phyloP scores from a whole-genome alignment of 352 stramenopile species.

The Globisporangium orthogonon region DNA sequence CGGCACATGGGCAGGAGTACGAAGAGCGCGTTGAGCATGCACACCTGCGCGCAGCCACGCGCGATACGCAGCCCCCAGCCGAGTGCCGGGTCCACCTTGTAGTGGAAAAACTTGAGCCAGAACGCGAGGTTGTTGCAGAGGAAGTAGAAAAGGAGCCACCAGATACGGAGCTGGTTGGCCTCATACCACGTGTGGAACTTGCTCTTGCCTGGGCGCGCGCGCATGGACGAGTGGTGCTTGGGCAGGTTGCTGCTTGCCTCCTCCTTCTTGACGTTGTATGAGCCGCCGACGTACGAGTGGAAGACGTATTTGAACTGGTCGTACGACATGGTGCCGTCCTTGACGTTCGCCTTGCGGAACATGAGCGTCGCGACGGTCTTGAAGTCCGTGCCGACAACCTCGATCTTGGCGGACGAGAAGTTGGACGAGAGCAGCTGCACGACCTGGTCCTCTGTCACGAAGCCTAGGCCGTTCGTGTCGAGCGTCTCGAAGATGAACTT shows the following conservation, averaged over 20 bases:
- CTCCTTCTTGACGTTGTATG: constrained; percentile 41
- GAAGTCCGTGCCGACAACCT: constrained; percentile 71
- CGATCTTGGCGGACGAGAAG: constrained; percentile 64
- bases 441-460: constrained; percentile 57
- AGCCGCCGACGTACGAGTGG: constrained; percentile 53
- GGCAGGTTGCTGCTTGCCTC: neutral
- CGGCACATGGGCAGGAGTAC: constrained; percentile 72
- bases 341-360: constrained; percentile 58
- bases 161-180: constrained; percentile 66
- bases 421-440: constrained; percentile 61
- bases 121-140: constrained; percentile 66
- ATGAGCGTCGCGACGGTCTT: constrained; percentile 54
- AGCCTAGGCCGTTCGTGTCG: constrained; percentile 41
- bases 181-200: constrained; percentile 67
- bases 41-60: constrained; percentile 62
- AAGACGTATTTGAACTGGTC: constrained; percentile 70
- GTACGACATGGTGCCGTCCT: constrained; percentile 60
- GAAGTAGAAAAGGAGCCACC: constrained; percentile 72
- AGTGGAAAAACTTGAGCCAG: constrained; percentile 63
- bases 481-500: constrained; percentile 84
- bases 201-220: constrained; percentile 32
- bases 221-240: constrained; percentile 15
- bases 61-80: constrained; percentile 47
- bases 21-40: constrained; percentile 69
- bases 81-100: constrained; percentile 58